Evolutionary conservation across 2,329 filamentous ascomycete genomes (phyloP).

Genomic region (Cladosporium sp.): DNA sequence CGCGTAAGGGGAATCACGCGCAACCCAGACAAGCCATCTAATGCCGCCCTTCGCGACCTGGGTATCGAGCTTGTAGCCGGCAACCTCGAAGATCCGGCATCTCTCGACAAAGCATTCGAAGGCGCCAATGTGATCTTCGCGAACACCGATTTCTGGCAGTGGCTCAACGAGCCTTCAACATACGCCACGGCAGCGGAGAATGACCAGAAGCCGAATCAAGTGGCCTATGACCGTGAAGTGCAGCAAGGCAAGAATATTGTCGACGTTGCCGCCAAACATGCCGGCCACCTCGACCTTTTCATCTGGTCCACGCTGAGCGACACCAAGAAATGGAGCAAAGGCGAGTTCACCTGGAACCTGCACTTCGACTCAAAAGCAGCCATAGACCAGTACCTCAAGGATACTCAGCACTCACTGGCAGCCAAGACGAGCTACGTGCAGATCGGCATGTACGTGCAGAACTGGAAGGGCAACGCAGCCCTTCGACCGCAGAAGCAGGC

Average conservation of each 20-base stretch:
- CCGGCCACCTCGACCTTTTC: conserved; percentile 33
- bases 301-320: conserved; percentile 38
- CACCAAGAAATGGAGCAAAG: conserved; percentile 35
- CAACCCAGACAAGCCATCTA: conserved; percentile 35
- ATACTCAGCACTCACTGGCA: conserved; percentile 25
- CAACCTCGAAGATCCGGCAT: conserved; percentile 31
- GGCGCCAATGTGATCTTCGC: conserved; percentile 38
- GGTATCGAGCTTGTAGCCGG: conserved; percentile 38
- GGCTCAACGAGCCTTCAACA: conserved; percentile 8
- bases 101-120: conserved; percentile 33
- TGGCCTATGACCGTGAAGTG: conserved; percentile 16
- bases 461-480: conserved; percentile 20
- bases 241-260: conserved; percentile 20
- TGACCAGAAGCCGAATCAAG: conserved; percentile 13
- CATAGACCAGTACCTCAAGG: conserved; percentile 29
- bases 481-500: conserved; percentile 16
- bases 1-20: conserved; percentile 40
- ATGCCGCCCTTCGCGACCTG: conserved; percentile 26
- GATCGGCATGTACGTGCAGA: conserved; percentile 33
- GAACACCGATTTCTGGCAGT: conserved; percentile 20
- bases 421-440: conserved; percentile 32
- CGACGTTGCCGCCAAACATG: conserved; percentile 12
- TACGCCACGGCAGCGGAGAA: conserved; percentile 2
- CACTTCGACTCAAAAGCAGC: conserved; percentile 43
- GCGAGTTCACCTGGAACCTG: conserved; percentile 39